phyloP scores from a whole-genome alignment of 129 eudicot species.

The Flaveria linearis region DNA sequence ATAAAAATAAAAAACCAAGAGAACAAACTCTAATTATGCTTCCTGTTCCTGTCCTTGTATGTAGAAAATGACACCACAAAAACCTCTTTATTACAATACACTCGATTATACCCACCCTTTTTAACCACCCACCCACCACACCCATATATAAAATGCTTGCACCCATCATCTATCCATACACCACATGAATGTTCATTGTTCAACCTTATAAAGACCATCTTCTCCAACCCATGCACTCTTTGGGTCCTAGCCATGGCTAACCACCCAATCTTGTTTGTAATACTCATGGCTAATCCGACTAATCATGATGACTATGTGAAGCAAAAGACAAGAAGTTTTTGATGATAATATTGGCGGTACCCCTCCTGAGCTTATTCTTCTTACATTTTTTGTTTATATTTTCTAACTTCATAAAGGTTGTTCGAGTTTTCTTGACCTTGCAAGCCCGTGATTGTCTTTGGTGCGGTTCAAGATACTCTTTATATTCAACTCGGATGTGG shows the following conservation, averaged over 20 bases:
- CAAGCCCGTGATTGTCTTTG: conserved; percentile 39
- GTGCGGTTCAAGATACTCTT: conserved; percentile 16
- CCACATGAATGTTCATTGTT: conserved; percentile 34
- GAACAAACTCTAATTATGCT: conserved; percentile 52
- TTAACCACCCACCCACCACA: conserved; percentile 7
- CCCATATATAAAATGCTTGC: conserved; percentile 37
- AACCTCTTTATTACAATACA: conserved; percentile 38
- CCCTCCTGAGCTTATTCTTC: conserved; percentile 83
- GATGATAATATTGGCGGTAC: conserved; percentile 44
- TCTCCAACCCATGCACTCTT: conserved; percentile 24
- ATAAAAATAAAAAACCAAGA: conserved; percentile 33
- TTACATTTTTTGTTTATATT: conserved; percentile 23
- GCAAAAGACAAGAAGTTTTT: conserved; percentile 22
- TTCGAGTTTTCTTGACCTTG: conserved; percentile 79
- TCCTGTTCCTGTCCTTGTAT: conserved; percentile 43
- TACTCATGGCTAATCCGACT: conserved; percentile 24
- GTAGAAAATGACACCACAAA: conserved; percentile 54
- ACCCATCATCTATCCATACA: conserved; percentile 27
- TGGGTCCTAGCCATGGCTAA: conserved; percentile 37
- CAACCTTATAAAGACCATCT: conserved; percentile 28
- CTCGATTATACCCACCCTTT: conserved; percentile 38
- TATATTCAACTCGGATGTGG: conserved; percentile 4
- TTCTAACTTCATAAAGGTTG: conserved; percentile 42
- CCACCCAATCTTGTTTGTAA: conserved; percentile 23
- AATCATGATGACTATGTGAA: conserved; percentile 2